These are phyloP conservation scores for Oryza meridionalis DNA, from an alignment of 176 grass and related monocot genomes.

Conservation along the genomic window DNA sequence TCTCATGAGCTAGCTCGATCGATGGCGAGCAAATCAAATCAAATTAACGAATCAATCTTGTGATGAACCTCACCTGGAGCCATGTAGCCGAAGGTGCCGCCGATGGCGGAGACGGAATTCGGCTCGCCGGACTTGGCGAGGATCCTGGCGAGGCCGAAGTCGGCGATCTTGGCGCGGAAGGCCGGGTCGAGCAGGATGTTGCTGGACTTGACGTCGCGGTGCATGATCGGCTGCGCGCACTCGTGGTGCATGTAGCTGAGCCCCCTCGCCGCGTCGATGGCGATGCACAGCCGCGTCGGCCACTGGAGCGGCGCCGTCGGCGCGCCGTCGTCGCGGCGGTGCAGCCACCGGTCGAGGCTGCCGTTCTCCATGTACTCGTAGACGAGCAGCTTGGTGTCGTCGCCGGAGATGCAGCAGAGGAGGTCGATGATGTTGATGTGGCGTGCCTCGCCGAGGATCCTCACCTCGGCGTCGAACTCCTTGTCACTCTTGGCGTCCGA, in stretches of 20 bases:
- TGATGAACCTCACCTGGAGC: constrained; percentile 51
- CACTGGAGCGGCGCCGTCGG: constrained; percentile 38
- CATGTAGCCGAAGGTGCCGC: constrained; percentile 80
- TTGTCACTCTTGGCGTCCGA: constrained; percentile 29
- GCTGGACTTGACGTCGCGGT: constrained; percentile 80
- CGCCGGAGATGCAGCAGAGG: constrained; percentile 58
- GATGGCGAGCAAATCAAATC: neutral
- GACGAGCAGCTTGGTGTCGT: constrained; percentile 49
- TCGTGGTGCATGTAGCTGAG: constrained; percentile 73
- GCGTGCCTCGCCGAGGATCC: constrained; percentile 55
- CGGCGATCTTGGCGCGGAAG: constrained; percentile 63
- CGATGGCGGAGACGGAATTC: constrained; percentile 37
- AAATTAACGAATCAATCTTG: neutral
- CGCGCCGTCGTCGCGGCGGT: neutral
- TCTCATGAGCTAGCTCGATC: neutral
- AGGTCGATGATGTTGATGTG: constrained; percentile 75
- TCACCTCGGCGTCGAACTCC: constrained; percentile 60
- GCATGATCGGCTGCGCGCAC: constrained; percentile 44
- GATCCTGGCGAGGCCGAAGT: constrained; percentile 69
- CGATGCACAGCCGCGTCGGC: constrained; percentile 64
- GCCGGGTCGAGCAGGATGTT: constrained; percentile 68
- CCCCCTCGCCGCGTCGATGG: constrained; percentile 57
- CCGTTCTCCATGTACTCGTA: constrained; percentile 84
- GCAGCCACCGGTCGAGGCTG: constrained; percentile 63
- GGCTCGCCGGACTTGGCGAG: constrained; percentile 52